Evolutionary conservation across 2,329 filamentous ascomycete genomes (phyloP).

Genomic region (Exophiala sp.): DNA sequence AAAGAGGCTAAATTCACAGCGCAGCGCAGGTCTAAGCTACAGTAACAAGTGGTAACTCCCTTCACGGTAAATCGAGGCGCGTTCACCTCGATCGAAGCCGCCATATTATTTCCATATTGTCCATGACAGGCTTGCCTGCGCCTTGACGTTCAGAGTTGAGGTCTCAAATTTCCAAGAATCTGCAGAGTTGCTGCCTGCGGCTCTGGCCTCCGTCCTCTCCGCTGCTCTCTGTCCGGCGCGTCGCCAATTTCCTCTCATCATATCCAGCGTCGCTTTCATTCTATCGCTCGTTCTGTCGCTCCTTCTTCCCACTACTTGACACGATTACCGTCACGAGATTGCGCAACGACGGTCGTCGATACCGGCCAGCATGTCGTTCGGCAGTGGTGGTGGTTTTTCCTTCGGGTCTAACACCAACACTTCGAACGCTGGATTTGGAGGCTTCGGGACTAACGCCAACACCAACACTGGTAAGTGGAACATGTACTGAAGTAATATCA

Average conservation of each 20-base stretch:
- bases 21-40: neutral
- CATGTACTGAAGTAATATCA: neutral
- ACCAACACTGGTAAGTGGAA: conserved; percentile 21
- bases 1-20: neutral
- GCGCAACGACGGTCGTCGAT: conserved; percentile 25
- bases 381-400: conserved; percentile 22
- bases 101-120: conserved; percentile 5
- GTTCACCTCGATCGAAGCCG: conserved; percentile 1
- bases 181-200: conserved; percentile 14
- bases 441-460: conserved; percentile 27
- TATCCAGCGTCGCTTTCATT: conserved; percentile 9
- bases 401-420: conserved; percentile 24
- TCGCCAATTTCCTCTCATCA: conserved; percentile 16
- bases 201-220: neutral
- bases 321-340: too few relatives aligned
- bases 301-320: neutral
- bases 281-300: conserved; percentile 5
- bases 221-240: conserved; percentile 12
- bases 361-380: conserved; percentile 28
- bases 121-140: conserved; percentile 1
- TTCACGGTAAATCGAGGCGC: conserved; percentile 5
- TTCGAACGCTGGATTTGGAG: conserved; percentile 23
- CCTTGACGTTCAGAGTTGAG: conserved; percentile 6
- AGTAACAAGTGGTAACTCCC: too few relatives aligned
- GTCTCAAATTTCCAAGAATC: conserved; percentile 1